Evolutionary conservation across 2,329 filamentous ascomycete species (phyloP), one percentile per base, ranked within the genome.

Genomic region (Mycosphaerella sp.): DNA sequence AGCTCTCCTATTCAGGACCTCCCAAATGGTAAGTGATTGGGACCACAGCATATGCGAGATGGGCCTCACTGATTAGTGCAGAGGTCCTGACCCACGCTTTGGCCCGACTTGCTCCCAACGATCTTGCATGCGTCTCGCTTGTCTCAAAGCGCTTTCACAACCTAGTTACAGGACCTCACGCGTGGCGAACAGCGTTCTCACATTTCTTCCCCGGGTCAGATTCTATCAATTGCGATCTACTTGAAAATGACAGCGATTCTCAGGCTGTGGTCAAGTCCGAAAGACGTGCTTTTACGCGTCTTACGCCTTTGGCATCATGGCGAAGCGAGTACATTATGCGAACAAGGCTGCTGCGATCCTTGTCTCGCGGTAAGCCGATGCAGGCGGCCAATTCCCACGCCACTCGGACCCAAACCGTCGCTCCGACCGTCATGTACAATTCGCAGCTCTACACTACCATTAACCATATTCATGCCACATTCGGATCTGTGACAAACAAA

Each of bases 311-410:
- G 57, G 87, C 90, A n/a, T 93, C 91, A 7, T 97, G 93, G 92
- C 82, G 92, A 62, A 96, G 89, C 71, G 93, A 98, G 70, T 98
- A 97, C 66, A 86, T 97, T 45, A 74, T 95, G 53, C 81, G 93
- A 45, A 96, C 90, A 1, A 82, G 89, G 45, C 79, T 97, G 48
- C 74, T 97, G 49, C 82, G 90, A 43, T 93, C 88, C 58, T 76
- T 97, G 54, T 80, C 80, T 45, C 84, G 89, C 56, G 93, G 92
- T 48, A 95, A 91, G 67, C 89, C 92, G 26, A 69, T 74, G 11
- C 79, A 84, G 38, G 74, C 76, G 8, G 72, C 76, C 45, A 72
- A 76, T 64, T 68, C 80, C 53, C 80, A 82, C 9, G 72, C 80
- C 6, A 70, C 77, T 17, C 76, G 80, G 21, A 78, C 79, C 54